Evolutionary conservation across 495 filamentous ascomycete genomes (phyloP).

Genomic region (Penicillium pancosmium): DNA sequence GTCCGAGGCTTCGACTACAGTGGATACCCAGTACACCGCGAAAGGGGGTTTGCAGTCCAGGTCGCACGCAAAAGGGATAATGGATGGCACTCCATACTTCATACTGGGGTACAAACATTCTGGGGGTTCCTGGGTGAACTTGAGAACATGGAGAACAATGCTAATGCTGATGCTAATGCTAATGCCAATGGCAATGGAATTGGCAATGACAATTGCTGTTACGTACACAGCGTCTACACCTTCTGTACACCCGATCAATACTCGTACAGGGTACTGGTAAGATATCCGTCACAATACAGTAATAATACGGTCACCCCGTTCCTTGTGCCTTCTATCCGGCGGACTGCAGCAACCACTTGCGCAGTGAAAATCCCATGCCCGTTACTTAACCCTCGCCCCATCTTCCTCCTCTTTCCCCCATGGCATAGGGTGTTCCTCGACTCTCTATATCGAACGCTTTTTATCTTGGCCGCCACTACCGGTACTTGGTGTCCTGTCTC

Average conservation of each 20-base stretch:
- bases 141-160: too few species aligned
- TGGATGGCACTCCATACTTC: neutral
- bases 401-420: constrained; percentile 19
- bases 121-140: neutral
- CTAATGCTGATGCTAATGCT: too few species aligned
- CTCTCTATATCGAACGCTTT: constrained; percentile 44
- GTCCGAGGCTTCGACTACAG: constrained; percentile 18
- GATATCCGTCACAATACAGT: neutral
- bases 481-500: constrained; percentile 59
- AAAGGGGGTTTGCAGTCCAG: constrained; percentile 5
- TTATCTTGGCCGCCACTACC: constrained; percentile 57
- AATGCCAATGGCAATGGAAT: too few species aligned
- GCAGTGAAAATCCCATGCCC: constrained; percentile 34
- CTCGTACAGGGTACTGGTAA: neutral
- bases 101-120: neutral
- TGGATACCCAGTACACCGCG: constrained; percentile 11
- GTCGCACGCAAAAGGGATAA: neutral
- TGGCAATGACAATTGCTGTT: neutral
- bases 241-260: too few species aligned
- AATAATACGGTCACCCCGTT: neutral
- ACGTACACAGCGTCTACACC: neutral
- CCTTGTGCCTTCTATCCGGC: constrained; percentile 21
- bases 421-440: constrained; percentile 33
- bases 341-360: constrained; percentile 15
- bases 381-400: constrained; percentile 30